phyloP scores from a whole-genome alignment of 2,329 filamentous ascomycete genomes.

The Phoma sp. region DNA sequence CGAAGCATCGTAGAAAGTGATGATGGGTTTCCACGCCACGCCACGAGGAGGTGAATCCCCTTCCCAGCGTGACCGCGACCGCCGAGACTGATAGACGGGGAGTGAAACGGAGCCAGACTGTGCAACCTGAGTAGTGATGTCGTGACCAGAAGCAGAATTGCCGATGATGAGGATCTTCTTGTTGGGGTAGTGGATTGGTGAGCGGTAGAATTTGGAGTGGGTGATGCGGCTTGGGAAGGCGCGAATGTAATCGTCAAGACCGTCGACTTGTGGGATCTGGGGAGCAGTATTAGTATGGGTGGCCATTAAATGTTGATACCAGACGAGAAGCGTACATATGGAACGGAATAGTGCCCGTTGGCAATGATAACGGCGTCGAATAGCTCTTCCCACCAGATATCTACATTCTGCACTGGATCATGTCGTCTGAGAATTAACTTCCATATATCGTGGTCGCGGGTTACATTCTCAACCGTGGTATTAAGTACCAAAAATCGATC shows the following conservation, averaged over 20 bases:
- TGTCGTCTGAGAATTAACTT: conserved; percentile 58
- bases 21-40: conserved; percentile 62
- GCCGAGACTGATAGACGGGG: conserved; percentile 62
- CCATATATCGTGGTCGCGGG: conserved; percentile 51
- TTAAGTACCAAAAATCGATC: conserved; percentile 58
- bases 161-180: conserved; percentile 38
- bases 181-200: conserved; percentile 15
- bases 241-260: conserved; percentile 62
- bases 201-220: conserved; percentile 55
- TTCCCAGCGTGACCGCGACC: conserved; percentile 61
- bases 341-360: conserved; percentile 45
- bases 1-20: conserved; percentile 51
- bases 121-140: conserved; percentile 36
- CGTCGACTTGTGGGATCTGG: conserved; percentile 58
- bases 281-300: neutral
- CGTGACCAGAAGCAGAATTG: conserved; percentile 44
- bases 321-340: conserved; percentile 46
- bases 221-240: conserved; percentile 55
- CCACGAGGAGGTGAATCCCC: conserved; percentile 56
- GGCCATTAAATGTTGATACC: too few species aligned
- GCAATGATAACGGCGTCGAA: conserved; percentile 53
- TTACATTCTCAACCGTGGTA: conserved; percentile 62
- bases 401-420: conserved; percentile 53
- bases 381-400: conserved; percentile 63
- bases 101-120: conserved; percentile 36